Evolutionary conservation across 2,329 filamentous ascomycete genomes (phyloP), one percentile per base, ranked within the genome.

Genomic region (Zymoseptoria passerinii): DNA sequence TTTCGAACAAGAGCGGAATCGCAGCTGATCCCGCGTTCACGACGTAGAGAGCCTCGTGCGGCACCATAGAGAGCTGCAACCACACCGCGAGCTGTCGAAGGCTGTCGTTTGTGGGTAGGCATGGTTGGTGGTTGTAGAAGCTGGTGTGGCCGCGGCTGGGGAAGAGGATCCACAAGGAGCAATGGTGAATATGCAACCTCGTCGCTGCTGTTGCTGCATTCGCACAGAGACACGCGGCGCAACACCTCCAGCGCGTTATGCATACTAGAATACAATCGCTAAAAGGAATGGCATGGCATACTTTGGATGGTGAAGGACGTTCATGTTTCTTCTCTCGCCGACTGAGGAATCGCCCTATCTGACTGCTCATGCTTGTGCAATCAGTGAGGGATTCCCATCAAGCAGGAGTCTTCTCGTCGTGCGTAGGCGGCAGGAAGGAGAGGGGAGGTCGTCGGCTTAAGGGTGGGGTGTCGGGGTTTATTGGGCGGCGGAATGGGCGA

Each of bases 341-440:
- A 72, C 83, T 88, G 60, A 89, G 83, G 71, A 90, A 85, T 67
- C 86, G 84, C 70, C 82, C 84, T 62, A 81, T 75, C 35, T 44
- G 35, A 69, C 74, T 76, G 67, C 75, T 77, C 76, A 79, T 78
- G 62, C 63, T 75, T 57, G 35, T 44, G 28, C 51, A 16, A 44
- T 44, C 35, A 13, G 16, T 44, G 35, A 16, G 35, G 4, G 10
- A 44, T 13, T 44, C 35, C 35, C 35, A 44, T 44, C 35, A 44
- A 44, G 35, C 16, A 44, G 35, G 35, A n/a, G 35, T 4, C 35
- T 44, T 44, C 35, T 44, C 16, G 35, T 44, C 13, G 35, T 44
- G n/a, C 6, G 35, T 44, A 52, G 20, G 50, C 16, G 19, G 50
- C 28, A 52, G 19, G n/a, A 27, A 18, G 20, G 20, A 35, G 23